These are phyloP conservation scores for Penicillium goetzii DNA, from an alignment of 495 filamentous ascomycete genomes.

Conservation along the genomic window DNA sequence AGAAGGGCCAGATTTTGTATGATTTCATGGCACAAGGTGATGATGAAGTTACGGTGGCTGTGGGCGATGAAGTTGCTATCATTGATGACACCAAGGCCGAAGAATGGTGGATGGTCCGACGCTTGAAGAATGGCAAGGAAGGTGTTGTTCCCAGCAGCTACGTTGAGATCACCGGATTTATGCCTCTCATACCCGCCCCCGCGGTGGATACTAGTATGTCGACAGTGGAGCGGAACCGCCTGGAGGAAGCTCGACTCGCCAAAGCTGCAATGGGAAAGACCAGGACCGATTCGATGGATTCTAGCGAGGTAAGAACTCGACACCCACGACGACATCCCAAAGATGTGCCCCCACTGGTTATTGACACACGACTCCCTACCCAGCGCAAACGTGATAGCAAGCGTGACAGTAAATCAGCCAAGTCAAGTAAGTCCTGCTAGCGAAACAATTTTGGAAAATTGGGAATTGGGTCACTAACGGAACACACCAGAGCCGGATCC, in stretches of 20 bases:
- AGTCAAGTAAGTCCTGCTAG: constrained; percentile 67
- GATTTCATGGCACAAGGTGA: constrained; percentile 97
- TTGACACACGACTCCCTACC: constrained; percentile 34
- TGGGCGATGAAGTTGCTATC: constrained; percentile 89
- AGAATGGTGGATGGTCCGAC: constrained; percentile 97
- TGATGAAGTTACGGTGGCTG: constrained; percentile 91
- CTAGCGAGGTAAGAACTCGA: constrained; percentile 63
- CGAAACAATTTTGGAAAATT: neutral
- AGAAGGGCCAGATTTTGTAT: constrained; percentile 82
- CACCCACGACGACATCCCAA: neutral
- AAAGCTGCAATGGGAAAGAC: constrained; percentile 72
- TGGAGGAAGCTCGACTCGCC: constrained; percentile 78
- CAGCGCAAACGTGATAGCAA: constrained; percentile 73
- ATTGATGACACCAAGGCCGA: constrained; percentile 89
- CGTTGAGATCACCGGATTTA: constrained; percentile 77
- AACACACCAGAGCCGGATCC: constrained; percentile 71
- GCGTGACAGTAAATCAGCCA: constrained; percentile 55
- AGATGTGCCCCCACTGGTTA: constrained; percentile 6
- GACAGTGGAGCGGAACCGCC: constrained; percentile 78
- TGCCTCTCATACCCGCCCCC: constrained; percentile 47
- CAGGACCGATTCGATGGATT: constrained; percentile 57
- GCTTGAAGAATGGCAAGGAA: constrained; percentile 86
- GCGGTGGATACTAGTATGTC: constrained; percentile 70
- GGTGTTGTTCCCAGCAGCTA: constrained; percentile 99
- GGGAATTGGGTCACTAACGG: constrained; percentile 23